phyloP scores from a whole-genome alignment of 441 rosid species.

The Biscutella laevigata region DNA sequence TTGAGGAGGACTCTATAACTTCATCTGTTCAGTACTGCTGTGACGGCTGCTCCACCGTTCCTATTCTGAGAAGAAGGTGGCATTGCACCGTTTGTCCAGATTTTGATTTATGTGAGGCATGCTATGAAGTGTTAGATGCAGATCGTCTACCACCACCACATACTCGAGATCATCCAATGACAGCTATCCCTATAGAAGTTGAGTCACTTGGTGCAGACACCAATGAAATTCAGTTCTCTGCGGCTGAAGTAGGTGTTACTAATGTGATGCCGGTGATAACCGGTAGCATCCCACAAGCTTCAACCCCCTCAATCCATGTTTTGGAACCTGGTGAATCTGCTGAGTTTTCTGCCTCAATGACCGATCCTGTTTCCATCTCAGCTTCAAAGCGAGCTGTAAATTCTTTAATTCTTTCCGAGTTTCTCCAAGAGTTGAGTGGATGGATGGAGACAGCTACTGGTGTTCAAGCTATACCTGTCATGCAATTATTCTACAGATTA shows the following conservation, averaged over 20 bases:
- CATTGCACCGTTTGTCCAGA: slow-evolving; percentile 99
- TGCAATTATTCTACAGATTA: slow-evolving; percentile 97
- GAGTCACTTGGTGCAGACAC: slow-evolving; percentile 89
- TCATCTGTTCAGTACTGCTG: slow-evolving; percentile 99
- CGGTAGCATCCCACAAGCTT: slow-evolving; percentile 40
- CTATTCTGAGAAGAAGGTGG: slow-evolving; percentile 96
- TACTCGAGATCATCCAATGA: slow-evolving; percentile 96
- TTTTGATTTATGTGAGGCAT: slow-evolving; percentile 97
- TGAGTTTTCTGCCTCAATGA: slow-evolving; percentile 70
- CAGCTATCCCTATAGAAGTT: slow-evolving; percentile 92
- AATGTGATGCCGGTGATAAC: slow-evolving; percentile 44
- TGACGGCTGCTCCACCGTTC: slow-evolving; percentile 99
- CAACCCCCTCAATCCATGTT: slow-evolving; percentile 90
- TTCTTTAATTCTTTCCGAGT: slow-evolving; percentile 89
- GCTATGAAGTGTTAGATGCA: slow-evolving; percentile 86
- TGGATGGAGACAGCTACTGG: slow-evolving; percentile 96
- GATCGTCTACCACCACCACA: slow-evolving; percentile 94
- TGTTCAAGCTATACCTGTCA: slow-evolving; percentile 82
- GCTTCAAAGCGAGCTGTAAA: slow-evolving; percentile 95
- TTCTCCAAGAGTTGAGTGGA: slow-evolving; percentile 90
- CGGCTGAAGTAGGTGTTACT: slow-evolving; percentile 64
- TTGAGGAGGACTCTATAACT: slow-evolving; percentile 93
- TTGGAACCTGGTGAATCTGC: slow-evolving; percentile 88
- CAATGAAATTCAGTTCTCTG: slow-evolving; percentile 73
- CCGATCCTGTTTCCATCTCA: slow-evolving; percentile 84